Base-by-base conservation (phyloP, 192 early-diverging fungal species). In the Umbelopsis sp. region DNA sequence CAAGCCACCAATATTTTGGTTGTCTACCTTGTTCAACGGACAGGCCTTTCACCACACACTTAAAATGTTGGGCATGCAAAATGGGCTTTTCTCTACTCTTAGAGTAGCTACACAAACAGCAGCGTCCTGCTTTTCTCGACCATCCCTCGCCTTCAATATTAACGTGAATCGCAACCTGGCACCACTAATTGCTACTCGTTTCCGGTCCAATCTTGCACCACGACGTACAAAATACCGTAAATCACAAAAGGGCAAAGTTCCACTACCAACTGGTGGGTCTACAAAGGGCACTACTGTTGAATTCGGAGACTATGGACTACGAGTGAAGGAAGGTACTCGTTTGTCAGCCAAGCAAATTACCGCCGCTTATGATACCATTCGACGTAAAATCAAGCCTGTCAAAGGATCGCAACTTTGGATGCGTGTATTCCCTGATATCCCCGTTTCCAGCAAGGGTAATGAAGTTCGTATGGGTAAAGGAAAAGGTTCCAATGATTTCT, bases 401-500 rank as follows among this genome's bases (percentile, higher is more conserved):
- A 98, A 97, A 84, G 95, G 90, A 0, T 86, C 91, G 29, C 81
- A 91, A 73, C 83, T 96, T 68, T 95, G 87, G 91, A 85, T 96
- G 76, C 86, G 94, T 36, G 90, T 93, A 56, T 97, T 96, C 75
- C 94, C 97, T 2, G 93, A 96, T 74, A 89, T 97, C 20, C 97
- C 97, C 9, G 94, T 97, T 20, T 93, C 94, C 0, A 89, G 89
- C 41, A 97, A 97, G 75, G 94, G 94, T 32, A 91, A 90, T 32
- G 97, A 96, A 80, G 87, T 89, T 45, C 89, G 97, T 83, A 98
- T 98, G 97, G 97, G 97, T 71, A 96, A 96, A 82, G 97, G 97
- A 72, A 98, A 98, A 77, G 97, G 97, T 73, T 84, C 91, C 41
- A 88, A 97, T 54, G 96, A 97, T 50, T 97, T 92, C 83, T 97